Percentiles rank a stretch among this genome's conserved stretches.
phyloP scores from a whole-genome alignment of 805 yeast genomes.

The Yamadazyma olivae region DNA sequence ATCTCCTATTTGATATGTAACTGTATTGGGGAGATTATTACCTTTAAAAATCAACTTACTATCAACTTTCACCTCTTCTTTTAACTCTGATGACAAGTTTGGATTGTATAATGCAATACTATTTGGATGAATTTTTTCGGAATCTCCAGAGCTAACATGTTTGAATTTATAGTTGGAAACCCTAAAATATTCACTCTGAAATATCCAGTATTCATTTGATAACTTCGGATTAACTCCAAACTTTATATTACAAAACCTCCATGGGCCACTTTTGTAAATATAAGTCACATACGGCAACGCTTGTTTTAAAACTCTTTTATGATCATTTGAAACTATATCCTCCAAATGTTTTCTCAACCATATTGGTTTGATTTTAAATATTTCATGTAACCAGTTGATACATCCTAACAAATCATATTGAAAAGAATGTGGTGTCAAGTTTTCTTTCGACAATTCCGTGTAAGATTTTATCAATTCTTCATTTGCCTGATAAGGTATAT shows the following conservation, averaged over 20 bases:
- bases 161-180: slow-evolving; percentile 26
- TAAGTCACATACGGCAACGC: slow-evolving; percentile 86
- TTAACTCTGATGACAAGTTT: background rate
- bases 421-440: slow-evolving; percentile 27
- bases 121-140: slow-evolving; percentile 22
- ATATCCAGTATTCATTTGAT: slow-evolving; percentile 52
- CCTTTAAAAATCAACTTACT: slow-evolving; percentile 67
- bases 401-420: slow-evolving; percentile 38
- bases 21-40: slow-evolving; percentile 58
- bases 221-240: slow-evolving; percentile 76
- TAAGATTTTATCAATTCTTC: slow-evolving; percentile 38
- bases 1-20: slow-evolving; percentile 78
- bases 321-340: slow-evolving; percentile 48
- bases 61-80: slow-evolving; percentile 21
- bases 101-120: slow-evolving; percentile 16
- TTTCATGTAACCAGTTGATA: slow-evolving; percentile 36
- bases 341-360: slow-evolving; percentile 80
- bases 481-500: slow-evolving; percentile 50
- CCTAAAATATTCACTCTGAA: slow-evolving; percentile 85
- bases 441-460: slow-evolving; percentile 23
- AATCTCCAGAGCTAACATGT: slow-evolving; percentile 1
- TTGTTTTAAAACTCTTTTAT: slow-evolving; percentile 51
- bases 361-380: slow-evolving; percentile 73
- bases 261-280: slow-evolving; percentile 85
- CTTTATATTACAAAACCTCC: slow-evolving; percentile 82